Conservation (phyloP, 2,329 filamentous ascomycete species). For the Huntiella bhutanensis region DNA sequence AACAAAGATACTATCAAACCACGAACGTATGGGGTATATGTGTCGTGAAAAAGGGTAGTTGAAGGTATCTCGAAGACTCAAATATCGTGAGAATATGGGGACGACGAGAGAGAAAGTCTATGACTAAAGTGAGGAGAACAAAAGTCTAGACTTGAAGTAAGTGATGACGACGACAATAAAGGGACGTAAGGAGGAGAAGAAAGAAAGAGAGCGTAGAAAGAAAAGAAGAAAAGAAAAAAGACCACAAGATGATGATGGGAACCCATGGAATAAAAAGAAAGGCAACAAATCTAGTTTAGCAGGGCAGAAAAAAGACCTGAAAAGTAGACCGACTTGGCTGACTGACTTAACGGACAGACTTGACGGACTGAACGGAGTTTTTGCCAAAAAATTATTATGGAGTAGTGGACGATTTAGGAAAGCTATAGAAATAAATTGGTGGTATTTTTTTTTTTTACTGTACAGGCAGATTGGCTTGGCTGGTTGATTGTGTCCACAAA, state of each 20-base stretch:
- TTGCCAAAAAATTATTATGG: too few species aligned
- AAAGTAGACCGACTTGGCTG: not conserved
- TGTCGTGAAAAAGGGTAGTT: not conserved
- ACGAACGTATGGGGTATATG: not conserved
- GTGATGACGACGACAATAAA: not conserved
- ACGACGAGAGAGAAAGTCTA: not conserved
- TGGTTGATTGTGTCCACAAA: too few species aligned
- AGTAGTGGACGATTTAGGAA: too few species aligned
- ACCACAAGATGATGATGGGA: constrained; percentile 18
- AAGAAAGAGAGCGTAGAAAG: not conserved
- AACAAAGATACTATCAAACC: constrained; percentile 1
- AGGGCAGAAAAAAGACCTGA: constrained; percentile 22
- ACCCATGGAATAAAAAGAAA: constrained; percentile 33
- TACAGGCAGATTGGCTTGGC: too few species aligned
- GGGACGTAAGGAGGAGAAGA: constrained; percentile 1
- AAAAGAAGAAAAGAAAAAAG: constrained; percentile 1
- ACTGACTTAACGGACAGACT: too few species aligned
- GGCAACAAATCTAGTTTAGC: constrained; percentile 12
- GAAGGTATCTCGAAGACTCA: not conserved
- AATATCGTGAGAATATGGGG: not conserved
- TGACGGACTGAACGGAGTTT: too few species aligned
- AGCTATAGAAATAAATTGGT: not conserved
- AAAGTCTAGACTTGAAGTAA: not conserved
- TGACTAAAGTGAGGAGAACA: not conserved
- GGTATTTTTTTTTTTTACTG: not conserved